Conservation (phyloP, 2,329 filamentous ascomycete genomes). For the Fusarium subglutinans region DNA sequence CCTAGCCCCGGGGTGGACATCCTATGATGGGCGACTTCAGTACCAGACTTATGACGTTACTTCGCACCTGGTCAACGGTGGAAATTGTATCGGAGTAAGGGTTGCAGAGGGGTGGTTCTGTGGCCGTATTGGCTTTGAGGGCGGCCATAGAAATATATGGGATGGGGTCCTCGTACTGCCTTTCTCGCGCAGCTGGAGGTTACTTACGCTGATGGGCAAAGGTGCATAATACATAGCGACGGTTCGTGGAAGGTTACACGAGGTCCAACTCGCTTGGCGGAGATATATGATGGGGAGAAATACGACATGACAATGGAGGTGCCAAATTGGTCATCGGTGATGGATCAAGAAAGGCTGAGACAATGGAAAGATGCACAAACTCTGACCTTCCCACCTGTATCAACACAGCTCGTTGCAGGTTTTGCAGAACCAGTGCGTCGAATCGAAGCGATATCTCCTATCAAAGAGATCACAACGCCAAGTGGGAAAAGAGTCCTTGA, state of each 20-base stretch:
- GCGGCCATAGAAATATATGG: slow-evolving; percentile 18
- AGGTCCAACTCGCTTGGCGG: slow-evolving; percentile 47
- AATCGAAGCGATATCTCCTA: slow-evolving; percentile 4
- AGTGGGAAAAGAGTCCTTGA: slow-evolving; percentile 60
- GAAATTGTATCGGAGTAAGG: slow-evolving; percentile 47
- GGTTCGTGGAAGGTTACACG: slow-evolving; percentile 48
- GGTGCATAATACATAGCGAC: slow-evolving; percentile 42
- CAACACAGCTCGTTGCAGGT: slow-evolving; percentile 59
- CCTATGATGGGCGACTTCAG: slow-evolving; percentile 56
- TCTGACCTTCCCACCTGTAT: slow-evolving; percentile 20
- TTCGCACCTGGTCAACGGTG: slow-evolving; percentile 41
- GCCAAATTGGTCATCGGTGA: slow-evolving; percentile 25
- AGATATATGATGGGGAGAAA: slow-evolving; percentile 62
- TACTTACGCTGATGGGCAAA: background rate
- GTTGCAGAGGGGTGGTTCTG: slow-evolving; percentile 51
- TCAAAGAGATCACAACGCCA: slow-evolving; percentile 43
- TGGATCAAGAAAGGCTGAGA: background rate
- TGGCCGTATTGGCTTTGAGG: slow-evolving; percentile 34
- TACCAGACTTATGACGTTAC: slow-evolving; percentile 64
- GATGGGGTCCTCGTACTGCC: slow-evolving; percentile 11
- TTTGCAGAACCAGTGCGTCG: slow-evolving; percentile 17
- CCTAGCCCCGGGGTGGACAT: slow-evolving; percentile 61
- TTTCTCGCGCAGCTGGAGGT: slow-evolving; percentile 15
- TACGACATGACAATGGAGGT: slow-evolving; percentile 50
- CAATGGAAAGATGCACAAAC: background rate